Evolutionary conservation across 768 basidiomycete species (phyloP).

Genomic region (Naganishia kalamii): DNA sequence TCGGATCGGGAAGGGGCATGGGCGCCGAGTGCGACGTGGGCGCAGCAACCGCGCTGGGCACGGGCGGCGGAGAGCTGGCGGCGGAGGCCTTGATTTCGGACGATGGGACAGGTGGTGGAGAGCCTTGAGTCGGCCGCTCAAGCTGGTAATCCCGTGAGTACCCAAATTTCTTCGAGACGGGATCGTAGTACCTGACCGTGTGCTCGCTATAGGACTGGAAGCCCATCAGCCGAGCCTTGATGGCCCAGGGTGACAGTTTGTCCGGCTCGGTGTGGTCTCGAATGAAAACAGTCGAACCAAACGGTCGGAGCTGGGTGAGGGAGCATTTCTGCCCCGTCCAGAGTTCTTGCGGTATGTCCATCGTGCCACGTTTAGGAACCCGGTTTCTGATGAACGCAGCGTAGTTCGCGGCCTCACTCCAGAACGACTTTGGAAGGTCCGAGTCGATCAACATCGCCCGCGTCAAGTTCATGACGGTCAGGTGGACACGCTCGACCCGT

Average conservation of each 20-base stretch:
- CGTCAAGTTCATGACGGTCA: slow-evolving; percentile 23
- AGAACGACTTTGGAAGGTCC: not conserved
- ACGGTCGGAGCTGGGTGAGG: slow-evolving; percentile 5
- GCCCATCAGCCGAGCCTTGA: slow-evolving; percentile 1
- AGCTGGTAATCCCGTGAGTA: not conserved
- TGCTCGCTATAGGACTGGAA: not conserved
- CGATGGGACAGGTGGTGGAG: not conserved
- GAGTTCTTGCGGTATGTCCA: not conserved
- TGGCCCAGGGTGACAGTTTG: not conserved
- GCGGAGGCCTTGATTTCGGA: not conserved
- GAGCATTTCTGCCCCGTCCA: not conserved
- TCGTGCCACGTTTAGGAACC: not conserved
- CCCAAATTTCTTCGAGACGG: not conserved
- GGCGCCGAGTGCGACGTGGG: too few relatives aligned
- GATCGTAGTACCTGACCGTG: not conserved
- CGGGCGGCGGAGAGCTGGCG: not conserved
- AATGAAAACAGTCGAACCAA: not conserved
- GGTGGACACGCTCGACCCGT: slow-evolving; percentile 24
- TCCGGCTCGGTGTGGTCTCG: not conserved
- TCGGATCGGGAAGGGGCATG: too few relatives aligned
- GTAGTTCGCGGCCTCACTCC: slow-evolving; percentile 13
- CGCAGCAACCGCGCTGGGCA: too few relatives aligned
- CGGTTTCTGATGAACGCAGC: slow-evolving; percentile 8
- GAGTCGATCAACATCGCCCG: slow-evolving; percentile 19
- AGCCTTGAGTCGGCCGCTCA: not conserved